Evolutionary conservation across 306 rosid species (phyloP), one percentile per base, ranked within the genome.

Genomic region (Pyrus pyrifolia): DNA sequence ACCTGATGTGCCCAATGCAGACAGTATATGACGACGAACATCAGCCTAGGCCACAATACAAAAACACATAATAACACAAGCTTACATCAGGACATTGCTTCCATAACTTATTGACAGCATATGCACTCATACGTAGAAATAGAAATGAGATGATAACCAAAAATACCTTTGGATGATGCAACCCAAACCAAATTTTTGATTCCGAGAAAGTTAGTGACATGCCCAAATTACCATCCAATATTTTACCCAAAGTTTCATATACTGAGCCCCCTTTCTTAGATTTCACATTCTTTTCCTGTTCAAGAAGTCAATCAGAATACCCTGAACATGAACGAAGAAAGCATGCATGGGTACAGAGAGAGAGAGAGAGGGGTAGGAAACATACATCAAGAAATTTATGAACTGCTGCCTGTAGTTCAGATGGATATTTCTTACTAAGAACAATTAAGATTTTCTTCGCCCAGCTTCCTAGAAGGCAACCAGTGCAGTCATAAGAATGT

Each of bases 81-180:
- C 17, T 61, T 31, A 74, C 38, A 42, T 6, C 13, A 45, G 63
- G n/a, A 11, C 67, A 73, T 74, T 52, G 8, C 51, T 46, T 38
- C 46, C 72, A 55, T 49, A 82, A 15, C 59, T 66, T 79, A 77
- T 60, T 17, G 25, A 45, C 7, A 72, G 73, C 27, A 86, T 51
- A 76, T 71, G 74, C 38, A 67, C 35, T 66, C 15, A 4, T 33
- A 78, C 71, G 22, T 60, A 52, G 44, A 29, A 29, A 78, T 60
- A 75, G 12, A 17, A 72, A 82, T 31, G 31, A 17, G 38, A 52
- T 45, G 73, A 25, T 22, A 70, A 44, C 18, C 40, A 40, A 42
- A 17, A 11, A 80, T 82, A 94, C 98, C 96, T 89, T 88, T 0
- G 98, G 97, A 83, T 94, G 97, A 79, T 89, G 88, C 85, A 94